phyloP scores from a whole-genome alignment of 2,329 filamentous ascomycete species.

The Aspergillus sp. region DNA sequence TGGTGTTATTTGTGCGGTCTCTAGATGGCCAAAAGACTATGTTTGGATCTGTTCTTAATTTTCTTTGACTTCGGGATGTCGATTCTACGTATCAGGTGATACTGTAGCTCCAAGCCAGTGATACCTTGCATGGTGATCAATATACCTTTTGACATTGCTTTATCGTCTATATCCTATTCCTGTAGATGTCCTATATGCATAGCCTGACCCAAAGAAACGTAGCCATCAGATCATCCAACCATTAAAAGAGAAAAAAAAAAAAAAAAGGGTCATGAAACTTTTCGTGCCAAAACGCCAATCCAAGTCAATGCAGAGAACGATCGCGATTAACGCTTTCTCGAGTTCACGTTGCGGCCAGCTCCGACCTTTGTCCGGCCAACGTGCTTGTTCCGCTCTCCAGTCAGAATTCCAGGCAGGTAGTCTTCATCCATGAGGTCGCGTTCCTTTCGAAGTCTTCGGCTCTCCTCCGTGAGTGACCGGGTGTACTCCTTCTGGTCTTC shows the following conservation, averaged over 20 bases:
- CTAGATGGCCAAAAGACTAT: slow-evolving; percentile 17
- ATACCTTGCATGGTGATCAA: not conserved
- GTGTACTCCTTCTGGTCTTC: slow-evolving; percentile 96
- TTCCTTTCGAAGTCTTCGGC: slow-evolving; percentile 56
- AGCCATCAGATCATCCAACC: slow-evolving; percentile 7
- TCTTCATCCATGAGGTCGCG: slow-evolving; percentile 93
- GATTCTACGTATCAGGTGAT: not conserved
- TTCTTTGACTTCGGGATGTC: slow-evolving; percentile 7
- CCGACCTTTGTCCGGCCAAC: slow-evolving; percentile 73
- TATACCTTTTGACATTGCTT: not conserved
- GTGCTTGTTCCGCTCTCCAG: slow-evolving; percentile 64
- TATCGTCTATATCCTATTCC: slow-evolving; percentile 8
- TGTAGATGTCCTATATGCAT: slow-evolving; percentile 9
- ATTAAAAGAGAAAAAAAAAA: slow-evolving; percentile 4
- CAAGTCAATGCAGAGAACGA: slow-evolving; percentile 1
- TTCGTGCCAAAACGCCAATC: not conserved
- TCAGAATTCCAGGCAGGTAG: slow-evolving; percentile 79
- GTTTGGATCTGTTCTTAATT: slow-evolving; percentile 16
- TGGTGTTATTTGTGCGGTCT: slow-evolving; percentile 32
- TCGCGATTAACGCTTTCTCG: slow-evolving; percentile 50
- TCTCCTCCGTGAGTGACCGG: slow-evolving; percentile 58
- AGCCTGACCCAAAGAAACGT: not conserved
- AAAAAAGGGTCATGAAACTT: slow-evolving; percentile 10
- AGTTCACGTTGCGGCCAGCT: slow-evolving; percentile 81
- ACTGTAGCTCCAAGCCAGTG: not conserved